Base-by-base conservation (phyloP, 768 basidiomycete genomes). In the Russula ochroleuca region DNA sequence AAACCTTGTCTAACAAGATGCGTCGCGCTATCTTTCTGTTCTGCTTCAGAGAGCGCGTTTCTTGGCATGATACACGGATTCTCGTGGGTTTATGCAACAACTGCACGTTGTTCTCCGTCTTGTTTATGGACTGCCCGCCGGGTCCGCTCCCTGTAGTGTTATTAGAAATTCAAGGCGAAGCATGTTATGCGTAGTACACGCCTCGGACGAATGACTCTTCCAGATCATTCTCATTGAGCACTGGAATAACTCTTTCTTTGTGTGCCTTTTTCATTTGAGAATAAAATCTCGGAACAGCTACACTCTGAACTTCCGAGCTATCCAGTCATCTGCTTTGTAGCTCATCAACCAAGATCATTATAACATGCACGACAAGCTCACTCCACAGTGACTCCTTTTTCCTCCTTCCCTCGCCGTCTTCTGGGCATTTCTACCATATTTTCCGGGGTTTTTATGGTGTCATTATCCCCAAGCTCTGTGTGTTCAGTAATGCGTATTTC, bases 91-190 rank as follows among this genome's bases (percentile, higher is more conserved):
- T 88, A 73, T 98, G 94, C 45, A 92, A 76, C 33, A 98, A 79
- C 71, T 94, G 92, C 31, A 96, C 94, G 71, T 92, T 90, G 75
- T 94, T 86, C 78, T 88, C 83, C 64, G 92, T 93, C 78, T 97
- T 98, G 79, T 98, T 96, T 72, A 96, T 87, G 31, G 92, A 94
- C 79, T 98, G 94, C n/a, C 94, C 94, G 33, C 94, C 94, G 65
- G 94, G 93, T 19, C 93, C 94, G 71, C 90, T 87, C 50, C 92
- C 92, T 94, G 70, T 31, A 53, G 41, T 35, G 25, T 61, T 38
- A 64, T 64, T 41, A 65, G 58, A 57, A 62, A 59, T 28, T 23
- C 56, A 49, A 58, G 37, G 15, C 43, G 50, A 52, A 61, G 40
- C 41, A 52, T 53, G 33, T 31, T 52, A 13, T 23, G 52, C 9